A percentile compares a stretch with the other conserved stretches of the same genome.
These are phyloP conservation scores for Stemphylium vesicarium DNA, from an alignment of 2,329 filamentous ascomycete species.

Conservation along the genomic window DNA sequence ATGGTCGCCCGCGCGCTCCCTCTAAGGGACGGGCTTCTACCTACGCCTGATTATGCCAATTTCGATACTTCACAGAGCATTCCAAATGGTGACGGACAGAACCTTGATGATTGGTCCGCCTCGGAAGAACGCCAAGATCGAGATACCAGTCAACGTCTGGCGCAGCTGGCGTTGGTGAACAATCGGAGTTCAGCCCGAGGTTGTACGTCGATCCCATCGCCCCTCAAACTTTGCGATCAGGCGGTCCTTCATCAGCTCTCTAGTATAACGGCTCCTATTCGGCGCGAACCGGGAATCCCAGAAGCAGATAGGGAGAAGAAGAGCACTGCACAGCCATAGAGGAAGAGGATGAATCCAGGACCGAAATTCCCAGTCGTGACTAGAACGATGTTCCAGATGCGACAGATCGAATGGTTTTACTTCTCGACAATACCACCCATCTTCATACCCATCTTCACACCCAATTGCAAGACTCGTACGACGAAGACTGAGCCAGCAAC, in stretches of 20 bases:
- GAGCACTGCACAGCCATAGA: not conserved
- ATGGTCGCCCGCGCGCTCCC: not conserved
- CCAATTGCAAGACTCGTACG: no score
- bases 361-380: not conserved
- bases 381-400: not conserved
- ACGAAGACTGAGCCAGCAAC: no score
- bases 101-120: not conserved
- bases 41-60: not conserved
- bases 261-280: conserved; percentile 16
- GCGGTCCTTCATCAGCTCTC: conserved; percentile 13
- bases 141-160: not conserved
- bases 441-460: no score
- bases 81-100: not conserved
- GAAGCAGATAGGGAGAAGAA: conserved; percentile 4
- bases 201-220: not conserved
- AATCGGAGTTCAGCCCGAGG: not conserved
- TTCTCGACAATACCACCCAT: not conserved
- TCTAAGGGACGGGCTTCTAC: conserved; percentile 11
- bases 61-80: not conserved
- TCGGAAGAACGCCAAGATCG: not conserved
- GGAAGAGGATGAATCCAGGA: not conserved
- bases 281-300: not conserved
- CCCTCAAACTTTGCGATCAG: not conserved
- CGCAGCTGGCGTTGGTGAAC: not conserved
- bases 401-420: not conserved